Percentiles rank a stretch among this genome's conserved stretches.
These are phyloP conservation scores for Flagelloscypha sp. DNA, from an alignment of 768 basidiomycete species.

Conservation along the genomic window DNA sequence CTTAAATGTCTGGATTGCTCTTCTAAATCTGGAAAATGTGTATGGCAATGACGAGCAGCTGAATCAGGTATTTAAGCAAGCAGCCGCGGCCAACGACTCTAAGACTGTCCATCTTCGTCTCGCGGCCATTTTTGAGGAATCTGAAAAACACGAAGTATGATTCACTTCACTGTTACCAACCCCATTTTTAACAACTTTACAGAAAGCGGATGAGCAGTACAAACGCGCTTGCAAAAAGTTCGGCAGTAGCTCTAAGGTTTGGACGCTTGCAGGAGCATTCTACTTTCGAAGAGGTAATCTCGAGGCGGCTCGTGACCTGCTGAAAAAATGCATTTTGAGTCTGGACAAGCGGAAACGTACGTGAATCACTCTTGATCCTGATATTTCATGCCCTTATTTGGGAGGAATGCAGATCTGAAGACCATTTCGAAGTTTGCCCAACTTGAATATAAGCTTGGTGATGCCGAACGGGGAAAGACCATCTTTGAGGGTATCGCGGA, in stretches of 20 bases:
- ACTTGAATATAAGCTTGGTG: constrained; percentile 90
- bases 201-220: constrained; percentile 93
- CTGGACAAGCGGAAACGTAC: constrained; percentile 90
- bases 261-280: constrained; percentile 83
- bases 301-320: constrained; percentile 76
- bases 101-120: constrained; percentile 84
- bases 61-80: constrained; percentile 84
- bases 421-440: constrained; percentile 93
- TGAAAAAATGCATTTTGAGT: constrained; percentile 83
- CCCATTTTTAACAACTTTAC: constrained; percentile 6
- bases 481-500: constrained; percentile 95
- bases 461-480: constrained; percentile 90
- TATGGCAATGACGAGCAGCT: constrained; percentile 81
- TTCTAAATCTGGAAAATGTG: constrained; percentile 88
- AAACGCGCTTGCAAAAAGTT: constrained; percentile 91
- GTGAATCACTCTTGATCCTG: constrained; percentile 20
- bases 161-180: neutral
- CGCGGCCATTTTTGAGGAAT: constrained; percentile 76
- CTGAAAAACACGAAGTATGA: constrained; percentile 71
- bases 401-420: constrained; percentile 78
- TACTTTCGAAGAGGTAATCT: constrained; percentile 64
- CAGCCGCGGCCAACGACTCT: constrained; percentile 82
- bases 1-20: constrained; percentile 94
- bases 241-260: constrained; percentile 85
- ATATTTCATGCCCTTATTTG: constrained; percentile 1